These are phyloP conservation scores for Buddleja alternifolia DNA, from an alignment of 257 asterid genomes.

Conservation along the genomic window DNA sequence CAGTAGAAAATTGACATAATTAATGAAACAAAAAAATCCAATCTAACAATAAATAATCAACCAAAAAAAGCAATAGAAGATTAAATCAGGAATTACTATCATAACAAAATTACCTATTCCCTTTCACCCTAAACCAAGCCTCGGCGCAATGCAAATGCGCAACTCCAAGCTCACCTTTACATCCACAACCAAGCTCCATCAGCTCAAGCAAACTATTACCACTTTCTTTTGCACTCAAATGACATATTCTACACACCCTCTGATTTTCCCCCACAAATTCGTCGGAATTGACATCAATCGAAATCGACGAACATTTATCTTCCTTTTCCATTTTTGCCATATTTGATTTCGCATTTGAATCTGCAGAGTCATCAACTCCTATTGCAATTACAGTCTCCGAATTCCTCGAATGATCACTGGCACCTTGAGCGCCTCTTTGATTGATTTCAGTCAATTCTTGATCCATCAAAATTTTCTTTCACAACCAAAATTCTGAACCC, in stretches of 20 bases:
- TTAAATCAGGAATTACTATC: too few species aligned
- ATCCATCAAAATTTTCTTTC: conserved; percentile 29
- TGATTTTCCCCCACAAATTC: conserved; percentile 37
- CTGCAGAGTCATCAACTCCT: conserved; percentile 7
- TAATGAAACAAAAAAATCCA: too few species aligned
- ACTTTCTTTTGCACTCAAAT: conserved; percentile 61
- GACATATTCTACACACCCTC: conserved; percentile 74
- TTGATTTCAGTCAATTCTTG: conserved; percentile 29
- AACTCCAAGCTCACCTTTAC: conserved; percentile 88
- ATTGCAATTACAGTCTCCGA: conserved; percentile 23
- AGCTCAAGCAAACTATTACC: conserved; percentile 45
- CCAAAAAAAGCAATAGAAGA: too few species aligned
- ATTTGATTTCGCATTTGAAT: conserved; percentile 25
- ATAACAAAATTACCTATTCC: conserved; percentile 55
- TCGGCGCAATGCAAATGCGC: conserved; percentile 78
- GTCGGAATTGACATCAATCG: conserved; percentile 39
- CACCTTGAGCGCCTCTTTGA: not conserved
- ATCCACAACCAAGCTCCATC: conserved; percentile 86
- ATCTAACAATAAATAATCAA: too few species aligned
- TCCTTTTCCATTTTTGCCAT: conserved; percentile 22
- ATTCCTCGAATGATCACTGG: conserved; percentile 11
- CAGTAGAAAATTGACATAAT: too few species aligned
- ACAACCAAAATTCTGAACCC: conserved; percentile 1
- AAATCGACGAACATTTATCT: conserved; percentile 39
- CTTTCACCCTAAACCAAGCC: conserved; percentile 75